phyloP scores from a whole-genome alignment of 2,329 filamentous ascomycete species.

The Domatiomyces globalis region DNA sequence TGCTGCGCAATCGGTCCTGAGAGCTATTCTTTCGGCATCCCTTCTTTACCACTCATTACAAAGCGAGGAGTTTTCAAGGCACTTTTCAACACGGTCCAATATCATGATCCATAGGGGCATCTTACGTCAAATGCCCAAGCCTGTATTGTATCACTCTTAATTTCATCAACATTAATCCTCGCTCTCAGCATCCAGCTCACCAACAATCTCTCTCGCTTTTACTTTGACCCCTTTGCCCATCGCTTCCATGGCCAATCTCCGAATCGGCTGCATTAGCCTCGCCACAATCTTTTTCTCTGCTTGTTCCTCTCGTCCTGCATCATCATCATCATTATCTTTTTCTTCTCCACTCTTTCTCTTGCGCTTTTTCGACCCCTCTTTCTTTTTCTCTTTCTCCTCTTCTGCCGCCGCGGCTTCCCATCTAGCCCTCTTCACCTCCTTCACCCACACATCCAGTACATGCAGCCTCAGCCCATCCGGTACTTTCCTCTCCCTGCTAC shows the following conservation, averaged over 20 bases:
- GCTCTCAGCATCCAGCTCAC: background rate
- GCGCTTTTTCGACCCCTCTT: slow-evolving; percentile 1
- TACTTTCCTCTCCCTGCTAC: slow-evolving; percentile 37
- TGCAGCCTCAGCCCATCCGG: slow-evolving; percentile 79
- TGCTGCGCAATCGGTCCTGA: no score
- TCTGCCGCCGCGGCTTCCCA: background rate
- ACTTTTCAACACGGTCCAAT: background rate
- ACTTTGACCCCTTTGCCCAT: slow-evolving; percentile 13
- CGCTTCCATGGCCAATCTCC: slow-evolving; percentile 9
- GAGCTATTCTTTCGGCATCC: no score
- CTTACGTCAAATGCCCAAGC: background rate
- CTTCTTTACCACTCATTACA: background rate
- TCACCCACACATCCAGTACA: slow-evolving; percentile 77
- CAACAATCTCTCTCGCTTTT: slow-evolving; percentile 9
- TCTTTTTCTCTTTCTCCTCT: background rate
- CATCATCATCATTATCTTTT: background rate
- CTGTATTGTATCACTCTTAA: background rate
- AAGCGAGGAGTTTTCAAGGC: background rate
- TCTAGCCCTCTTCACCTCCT: slow-evolving; percentile 61
- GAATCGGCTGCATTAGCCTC: slow-evolving; percentile 8
- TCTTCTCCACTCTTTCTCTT: background rate
- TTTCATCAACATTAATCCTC: slow-evolving; percentile 1
- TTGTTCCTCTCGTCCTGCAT: background rate
- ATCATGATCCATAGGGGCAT: background rate
- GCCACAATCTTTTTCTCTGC: slow-evolving; percentile 2